Conservation (phyloP, 2,329 filamentous ascomycete genomes). For the Fusarium sp. region DNA sequence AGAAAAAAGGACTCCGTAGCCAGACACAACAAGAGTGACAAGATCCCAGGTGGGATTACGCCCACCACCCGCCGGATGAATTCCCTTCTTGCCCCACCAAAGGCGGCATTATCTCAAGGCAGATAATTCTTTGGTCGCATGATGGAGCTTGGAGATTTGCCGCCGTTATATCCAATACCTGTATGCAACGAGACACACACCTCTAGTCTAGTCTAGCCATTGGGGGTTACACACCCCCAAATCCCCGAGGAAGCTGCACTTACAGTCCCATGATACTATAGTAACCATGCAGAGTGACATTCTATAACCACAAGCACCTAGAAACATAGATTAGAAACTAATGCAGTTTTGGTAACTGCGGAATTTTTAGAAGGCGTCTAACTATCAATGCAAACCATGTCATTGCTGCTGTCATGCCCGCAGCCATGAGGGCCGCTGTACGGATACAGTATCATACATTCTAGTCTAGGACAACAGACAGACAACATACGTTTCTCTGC, state of each 20-base stretch:
- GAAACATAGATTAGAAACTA: not conserved
- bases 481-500: conserved; percentile 23
- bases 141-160: conserved; percentile 25
- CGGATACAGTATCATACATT: conserved; percentile 26
- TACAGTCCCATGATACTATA: conserved; percentile 33
- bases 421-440: conserved; percentile 30
- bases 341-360: conserved; percentile 2
- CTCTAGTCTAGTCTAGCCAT: not conserved
- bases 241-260: not conserved
- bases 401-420: conserved; percentile 26
- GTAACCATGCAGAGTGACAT: conserved; percentile 18
- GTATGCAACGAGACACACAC: conserved; percentile 12
- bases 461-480: conserved; percentile 11
- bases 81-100: conserved; percentile 41
- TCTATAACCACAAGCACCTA: conserved; percentile 3
- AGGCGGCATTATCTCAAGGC: conserved; percentile 36
- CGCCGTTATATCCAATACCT: conserved; percentile 20
- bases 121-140: conserved; percentile 17
- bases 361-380: conserved; percentile 32
- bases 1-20: not conserved
- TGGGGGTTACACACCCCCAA: conserved; percentile 16
- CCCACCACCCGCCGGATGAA: conserved; percentile 45
- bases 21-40: not conserved
- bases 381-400: conserved; percentile 36
- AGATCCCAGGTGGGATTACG: not conserved